phyloP scores from a whole-genome alignment of 306 rosid species.

The Vigna nakashimae region DNA sequence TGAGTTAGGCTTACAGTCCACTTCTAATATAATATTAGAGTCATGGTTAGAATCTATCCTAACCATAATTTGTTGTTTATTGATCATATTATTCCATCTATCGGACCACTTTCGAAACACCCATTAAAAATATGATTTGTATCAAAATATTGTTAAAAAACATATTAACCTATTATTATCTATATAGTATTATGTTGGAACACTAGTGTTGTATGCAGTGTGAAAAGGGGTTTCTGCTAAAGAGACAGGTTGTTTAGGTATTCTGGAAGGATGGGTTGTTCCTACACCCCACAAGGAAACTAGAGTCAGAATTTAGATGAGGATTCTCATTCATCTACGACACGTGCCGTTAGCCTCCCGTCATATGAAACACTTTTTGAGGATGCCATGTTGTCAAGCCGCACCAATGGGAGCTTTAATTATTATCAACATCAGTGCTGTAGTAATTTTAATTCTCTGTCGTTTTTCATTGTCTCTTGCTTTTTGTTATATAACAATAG shows the following conservation, averaged over 20 bases:
- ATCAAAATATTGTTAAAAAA: too few species aligned
- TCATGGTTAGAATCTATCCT: too few species aligned
- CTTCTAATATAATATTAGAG: too few species aligned
- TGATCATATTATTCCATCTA: too few species aligned
- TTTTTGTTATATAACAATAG: not conserved
- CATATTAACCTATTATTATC: too few species aligned
- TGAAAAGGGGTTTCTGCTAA: conserved; percentile 42
- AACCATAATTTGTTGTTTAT: too few species aligned
- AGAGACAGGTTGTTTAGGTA: not conserved
- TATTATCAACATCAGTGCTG: not conserved
- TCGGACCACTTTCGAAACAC: fast-evolving
- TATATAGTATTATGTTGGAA: too few species aligned
- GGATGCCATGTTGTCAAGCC: not conserved
- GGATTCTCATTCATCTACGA: not conserved
- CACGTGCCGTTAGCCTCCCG: conserved; percentile 30
- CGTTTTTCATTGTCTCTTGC: not conserved
- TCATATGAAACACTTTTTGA: not conserved
- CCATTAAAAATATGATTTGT: too few species aligned
- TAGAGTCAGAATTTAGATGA: conserved; percentile 19
- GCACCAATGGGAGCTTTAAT: conserved; percentile 13
- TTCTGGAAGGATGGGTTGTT: conserved; percentile 34
- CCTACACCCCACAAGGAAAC: conserved; percentile 65
- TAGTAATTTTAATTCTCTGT: not conserved
- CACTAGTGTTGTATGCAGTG: not conserved
- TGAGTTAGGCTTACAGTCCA: too few species aligned